A percentile compares a stretch with the other conserved stretches of the same genome.
These are phyloP conservation scores for Ramaria sp. DNA, from an alignment of 768 basidiomycete species.

Conservation along the genomic window DNA sequence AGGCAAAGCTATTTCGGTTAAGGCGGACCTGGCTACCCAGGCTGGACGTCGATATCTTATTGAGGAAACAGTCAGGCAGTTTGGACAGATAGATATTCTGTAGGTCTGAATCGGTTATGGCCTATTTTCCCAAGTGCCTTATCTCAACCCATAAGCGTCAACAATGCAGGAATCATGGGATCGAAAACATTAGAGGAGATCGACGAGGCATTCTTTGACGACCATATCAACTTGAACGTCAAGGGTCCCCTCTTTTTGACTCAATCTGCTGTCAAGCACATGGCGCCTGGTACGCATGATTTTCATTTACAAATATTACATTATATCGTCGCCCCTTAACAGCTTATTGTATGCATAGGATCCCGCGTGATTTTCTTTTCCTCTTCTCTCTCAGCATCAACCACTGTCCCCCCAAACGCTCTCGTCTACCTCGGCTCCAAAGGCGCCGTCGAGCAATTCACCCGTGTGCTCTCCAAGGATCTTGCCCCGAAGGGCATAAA, in stretches of 20 bases:
- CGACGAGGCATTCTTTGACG: constrained; percentile 42
- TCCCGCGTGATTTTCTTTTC: constrained; percentile 50
- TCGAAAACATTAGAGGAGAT: constrained; percentile 36
- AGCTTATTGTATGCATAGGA: constrained; percentile 19
- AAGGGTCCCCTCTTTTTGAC: constrained; percentile 48
- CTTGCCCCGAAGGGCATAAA: constrained; percentile 42
- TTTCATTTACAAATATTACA: constrained; percentile 12
- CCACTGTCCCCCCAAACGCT: constrained; percentile 34
- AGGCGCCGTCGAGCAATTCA: constrained; percentile 49
- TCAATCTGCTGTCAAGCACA: constrained; percentile 31
- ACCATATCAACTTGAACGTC: constrained; percentile 43
- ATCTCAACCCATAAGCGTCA: too few species aligned
- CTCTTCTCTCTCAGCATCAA: constrained; percentile 33
- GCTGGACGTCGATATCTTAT: constrained; percentile 37
- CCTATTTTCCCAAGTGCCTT: too few species aligned
- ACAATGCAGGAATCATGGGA: constrained; percentile 50
- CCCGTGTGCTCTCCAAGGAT: constrained; percentile 47
- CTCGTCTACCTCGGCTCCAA: constrained; percentile 45
- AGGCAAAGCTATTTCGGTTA: constrained; percentile 35
- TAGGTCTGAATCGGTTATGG: not conserved
- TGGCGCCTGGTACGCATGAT: constrained; percentile 37
- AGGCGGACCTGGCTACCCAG: constrained; percentile 40
- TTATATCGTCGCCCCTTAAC: not conserved
- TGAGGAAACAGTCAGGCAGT: constrained; percentile 34
- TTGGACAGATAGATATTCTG: constrained; percentile 46